Evolutionary conservation across 2,329 filamentous ascomycete species (phyloP).

Genomic region (Trichoderma sp.): DNA sequence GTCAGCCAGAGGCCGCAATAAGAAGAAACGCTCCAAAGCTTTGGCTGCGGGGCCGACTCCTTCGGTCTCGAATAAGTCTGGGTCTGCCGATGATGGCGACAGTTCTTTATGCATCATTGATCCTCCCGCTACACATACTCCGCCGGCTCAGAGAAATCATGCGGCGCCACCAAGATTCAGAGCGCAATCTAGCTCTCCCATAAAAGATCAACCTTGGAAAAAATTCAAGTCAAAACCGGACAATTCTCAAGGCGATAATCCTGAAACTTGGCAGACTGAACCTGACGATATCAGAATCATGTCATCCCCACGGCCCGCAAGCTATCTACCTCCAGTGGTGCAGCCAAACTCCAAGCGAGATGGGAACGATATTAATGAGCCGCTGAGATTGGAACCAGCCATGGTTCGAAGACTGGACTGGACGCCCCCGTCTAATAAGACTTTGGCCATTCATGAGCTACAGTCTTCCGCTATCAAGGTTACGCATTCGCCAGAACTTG

Average conservation of each 20-base stretch:
- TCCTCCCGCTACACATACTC: slow-evolving; percentile 29
- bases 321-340: no score
- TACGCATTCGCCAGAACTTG: slow-evolving; percentile 14
- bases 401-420: slow-evolving; percentile 62
- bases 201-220: slow-evolving; percentile 43
- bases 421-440: slow-evolving; percentile 64
- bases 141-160: slow-evolving; percentile 31
- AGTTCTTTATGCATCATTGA: slow-evolving; percentile 34
- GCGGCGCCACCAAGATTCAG: slow-evolving; percentile 19
- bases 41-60: background rate
- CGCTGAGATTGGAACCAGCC: slow-evolving; percentile 53
- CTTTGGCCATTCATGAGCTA: slow-evolving; percentile 36
- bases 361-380: slow-evolving; percentile 37
- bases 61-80: background rate
- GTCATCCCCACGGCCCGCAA: background rate
- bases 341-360: background rate
- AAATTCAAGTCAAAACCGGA: slow-evolving; percentile 40
- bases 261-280: background rate
- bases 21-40: background rate
- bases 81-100: slow-evolving; percentile 14
- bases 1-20: background rate
- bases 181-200: slow-evolving; percentile 27
- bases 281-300: no score
- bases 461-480: slow-evolving; percentile 38
- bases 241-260: background rate